Evolutionary conservation across 306 rosid genomes (phyloP).

Genomic region (Vachellia collinsii): DNA sequence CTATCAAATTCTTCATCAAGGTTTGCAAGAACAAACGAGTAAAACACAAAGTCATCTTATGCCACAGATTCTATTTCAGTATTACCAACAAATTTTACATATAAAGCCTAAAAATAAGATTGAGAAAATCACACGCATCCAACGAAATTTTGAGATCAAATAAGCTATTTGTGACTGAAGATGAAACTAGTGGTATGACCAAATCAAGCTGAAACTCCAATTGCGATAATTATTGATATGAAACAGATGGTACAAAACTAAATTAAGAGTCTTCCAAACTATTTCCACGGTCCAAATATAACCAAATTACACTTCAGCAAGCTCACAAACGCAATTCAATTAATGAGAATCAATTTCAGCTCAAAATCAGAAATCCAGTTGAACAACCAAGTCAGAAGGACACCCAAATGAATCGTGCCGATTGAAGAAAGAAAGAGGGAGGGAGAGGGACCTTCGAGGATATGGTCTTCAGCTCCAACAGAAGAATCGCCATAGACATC

Average conservation of each 20-base stretch:
- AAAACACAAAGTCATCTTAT: neutral
- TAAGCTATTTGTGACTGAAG: neutral
- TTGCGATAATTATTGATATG: neutral
- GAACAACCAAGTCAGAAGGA: slow-evolving; percentile 3
- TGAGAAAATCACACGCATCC: neutral
- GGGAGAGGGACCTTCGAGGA: slow-evolving; percentile 69
- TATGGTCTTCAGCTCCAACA: slow-evolving; percentile 88
- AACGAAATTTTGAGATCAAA: neutral
- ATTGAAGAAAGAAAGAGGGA: neutral
- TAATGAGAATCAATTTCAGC: neutral
- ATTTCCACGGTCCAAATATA: neutral
- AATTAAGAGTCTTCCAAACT: neutral
- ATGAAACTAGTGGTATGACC: neutral
- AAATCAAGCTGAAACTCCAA: neutral
- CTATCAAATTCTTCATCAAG: neutral
- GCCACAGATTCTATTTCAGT: neutral
- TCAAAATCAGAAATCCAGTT: slow-evolving; percentile 6
- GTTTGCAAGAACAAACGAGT: slow-evolving; percentile 15
- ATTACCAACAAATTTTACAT: neutral
- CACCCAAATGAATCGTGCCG: slow-evolving; percentile 4
- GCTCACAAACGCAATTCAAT: neutral
- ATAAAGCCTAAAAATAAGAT: neutral
- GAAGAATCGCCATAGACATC: slow-evolving; percentile 92
- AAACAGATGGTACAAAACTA: neutral
- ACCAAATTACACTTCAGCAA: neutral